These are phyloP conservation scores for Eustoma russellianum DNA, from an alignment of 257 asterid genomes.

Conservation along the genomic window DNA sequence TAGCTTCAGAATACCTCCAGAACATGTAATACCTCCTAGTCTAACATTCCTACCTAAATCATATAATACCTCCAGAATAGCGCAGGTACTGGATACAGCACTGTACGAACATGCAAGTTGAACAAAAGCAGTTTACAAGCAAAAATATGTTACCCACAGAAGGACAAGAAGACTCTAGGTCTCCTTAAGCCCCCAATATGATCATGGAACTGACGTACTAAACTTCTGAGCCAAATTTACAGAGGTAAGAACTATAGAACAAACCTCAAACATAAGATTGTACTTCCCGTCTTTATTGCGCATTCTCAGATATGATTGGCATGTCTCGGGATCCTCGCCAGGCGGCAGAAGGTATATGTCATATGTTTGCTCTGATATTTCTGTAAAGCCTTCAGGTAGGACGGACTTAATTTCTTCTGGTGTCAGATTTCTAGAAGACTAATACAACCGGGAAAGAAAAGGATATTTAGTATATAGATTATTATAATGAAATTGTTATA, in stretches of 20 bases:
- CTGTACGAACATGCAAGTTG: neutral
- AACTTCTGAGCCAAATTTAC: too few relatives aligned
- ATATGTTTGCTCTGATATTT: constrained; percentile 66
- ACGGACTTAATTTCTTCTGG: constrained; percentile 61
- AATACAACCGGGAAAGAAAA: constrained; percentile 16
- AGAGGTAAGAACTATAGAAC: constrained; percentile 11
- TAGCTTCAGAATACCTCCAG: too few relatives aligned
- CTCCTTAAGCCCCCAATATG: too few relatives aligned
- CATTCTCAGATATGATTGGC: constrained; percentile 98
- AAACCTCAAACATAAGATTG: constrained; percentile 99
- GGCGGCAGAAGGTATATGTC: constrained; percentile 98
- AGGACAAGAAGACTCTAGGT: too few relatives aligned
- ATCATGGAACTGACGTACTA: too few relatives aligned
- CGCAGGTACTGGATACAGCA: neutral
- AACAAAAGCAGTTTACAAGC: neutral
- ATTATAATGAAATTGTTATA: neutral
- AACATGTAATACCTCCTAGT: too few relatives aligned
- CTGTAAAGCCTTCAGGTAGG: constrained; percentile 57
- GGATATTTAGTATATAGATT: neutral
- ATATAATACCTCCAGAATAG: neutral
- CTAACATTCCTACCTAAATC: too few relatives aligned
- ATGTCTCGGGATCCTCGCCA: constrained; percentile 97
- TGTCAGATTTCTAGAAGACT: constrained; percentile 57
- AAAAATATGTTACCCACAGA: too few relatives aligned
- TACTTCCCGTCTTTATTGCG: constrained; percentile 95